Percentiles rank a stretch among this genome's conserved stretches.
phyloP scores from a whole-genome alignment of 352 stramenopile genomes.

The Phytophthora tentaculata region DNA sequence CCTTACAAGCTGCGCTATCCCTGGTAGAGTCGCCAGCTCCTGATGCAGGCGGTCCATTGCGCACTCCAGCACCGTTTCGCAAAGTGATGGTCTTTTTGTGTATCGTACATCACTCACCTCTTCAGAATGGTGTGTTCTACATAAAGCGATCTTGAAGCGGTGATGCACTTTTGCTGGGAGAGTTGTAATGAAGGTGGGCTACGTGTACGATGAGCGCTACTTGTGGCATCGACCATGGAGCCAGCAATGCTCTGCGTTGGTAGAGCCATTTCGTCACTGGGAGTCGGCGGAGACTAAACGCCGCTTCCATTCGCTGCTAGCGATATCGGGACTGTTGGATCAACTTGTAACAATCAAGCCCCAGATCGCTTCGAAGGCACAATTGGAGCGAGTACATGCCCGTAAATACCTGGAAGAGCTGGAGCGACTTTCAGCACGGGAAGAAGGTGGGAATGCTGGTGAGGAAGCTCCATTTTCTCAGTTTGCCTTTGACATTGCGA shows the following conservation, averaged over 20 bases:
- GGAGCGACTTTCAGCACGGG: conserved; percentile 47
- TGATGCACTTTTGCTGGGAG: not conserved
- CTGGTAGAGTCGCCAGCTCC: conserved; percentile 43
- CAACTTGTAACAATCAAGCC: conserved; percentile 54
- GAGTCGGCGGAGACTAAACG: conserved; percentile 84
- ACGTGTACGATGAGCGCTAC: conserved; percentile 86
- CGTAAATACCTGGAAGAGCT: conserved; percentile 63
- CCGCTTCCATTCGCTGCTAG: conserved; percentile 79
- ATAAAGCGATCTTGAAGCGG: conserved; percentile 19
- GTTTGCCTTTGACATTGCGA: conserved; percentile 78
- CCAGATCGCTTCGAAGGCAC: conserved; percentile 39
- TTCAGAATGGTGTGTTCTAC: not conserved
- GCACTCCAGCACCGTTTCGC: not conserved
- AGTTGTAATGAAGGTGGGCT: conserved; percentile 44
- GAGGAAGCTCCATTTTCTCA: conserved; percentile 77
- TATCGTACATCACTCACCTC: not conserved
- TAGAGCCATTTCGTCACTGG: conserved; percentile 78
- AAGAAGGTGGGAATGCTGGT: conserved; percentile 73
- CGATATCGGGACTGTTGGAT: conserved; percentile 64
- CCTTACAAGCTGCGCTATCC: conserved; percentile 41
- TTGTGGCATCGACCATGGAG: conserved; percentile 78
- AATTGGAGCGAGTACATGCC: conserved; percentile 70
- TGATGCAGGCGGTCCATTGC: conserved; percentile 36
- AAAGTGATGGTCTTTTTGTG: conserved; percentile 5
- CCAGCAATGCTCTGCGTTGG: conserved; percentile 52